These are phyloP conservation scores for Linderina pennispora DNA, from an alignment of 192 early-diverging fungal genomes.

Conservation along the genomic window DNA sequence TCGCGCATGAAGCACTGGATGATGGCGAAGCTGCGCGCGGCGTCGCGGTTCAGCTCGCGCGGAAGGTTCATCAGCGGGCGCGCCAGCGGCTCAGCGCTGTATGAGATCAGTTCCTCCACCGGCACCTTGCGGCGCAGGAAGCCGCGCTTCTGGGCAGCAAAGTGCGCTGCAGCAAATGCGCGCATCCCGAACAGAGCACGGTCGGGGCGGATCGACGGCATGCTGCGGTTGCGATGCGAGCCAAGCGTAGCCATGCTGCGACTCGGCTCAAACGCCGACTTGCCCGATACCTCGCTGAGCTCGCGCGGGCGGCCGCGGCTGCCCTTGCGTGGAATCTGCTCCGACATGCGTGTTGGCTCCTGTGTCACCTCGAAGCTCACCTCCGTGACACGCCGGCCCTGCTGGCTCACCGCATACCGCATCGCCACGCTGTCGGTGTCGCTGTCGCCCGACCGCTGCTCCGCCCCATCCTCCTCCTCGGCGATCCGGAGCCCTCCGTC, in stretches of 20 bases:
- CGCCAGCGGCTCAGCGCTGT: constrained; percentile 59
- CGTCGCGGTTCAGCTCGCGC: constrained; percentile 80
- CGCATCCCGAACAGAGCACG: constrained; percentile 47
- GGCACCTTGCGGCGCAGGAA: constrained; percentile 81
- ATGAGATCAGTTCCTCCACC: constrained; percentile 78
- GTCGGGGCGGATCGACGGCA: constrained; percentile 69
- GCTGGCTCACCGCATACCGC: background rate
- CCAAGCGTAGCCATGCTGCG: constrained; percentile 6
- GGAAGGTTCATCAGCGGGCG: constrained; percentile 78
- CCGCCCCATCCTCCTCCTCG: too few relatives aligned
- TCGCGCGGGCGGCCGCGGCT: constrained; percentile 16
- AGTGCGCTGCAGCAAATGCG: constrained; percentile 85
- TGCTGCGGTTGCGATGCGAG: constrained; percentile 56
- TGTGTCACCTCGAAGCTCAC: constrained; percentile 16
- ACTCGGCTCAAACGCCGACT: constrained; percentile 2
- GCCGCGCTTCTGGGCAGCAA: constrained; percentile 81
- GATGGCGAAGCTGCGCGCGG: constrained; percentile 75
- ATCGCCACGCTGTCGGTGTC: background rate
- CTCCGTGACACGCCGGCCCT: background rate
- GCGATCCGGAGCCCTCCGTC: too few relatives aligned
- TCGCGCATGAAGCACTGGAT: constrained; percentile 87
- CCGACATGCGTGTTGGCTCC: constrained; percentile 26
- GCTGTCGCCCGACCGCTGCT: background rate
- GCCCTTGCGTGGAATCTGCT: constrained; percentile 3
- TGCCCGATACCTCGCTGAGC: constrained; percentile 12